Base-by-base conservation (phyloP, 2,329 filamentous ascomycete genomes). In the Scedosporium dehoogii region DNA sequence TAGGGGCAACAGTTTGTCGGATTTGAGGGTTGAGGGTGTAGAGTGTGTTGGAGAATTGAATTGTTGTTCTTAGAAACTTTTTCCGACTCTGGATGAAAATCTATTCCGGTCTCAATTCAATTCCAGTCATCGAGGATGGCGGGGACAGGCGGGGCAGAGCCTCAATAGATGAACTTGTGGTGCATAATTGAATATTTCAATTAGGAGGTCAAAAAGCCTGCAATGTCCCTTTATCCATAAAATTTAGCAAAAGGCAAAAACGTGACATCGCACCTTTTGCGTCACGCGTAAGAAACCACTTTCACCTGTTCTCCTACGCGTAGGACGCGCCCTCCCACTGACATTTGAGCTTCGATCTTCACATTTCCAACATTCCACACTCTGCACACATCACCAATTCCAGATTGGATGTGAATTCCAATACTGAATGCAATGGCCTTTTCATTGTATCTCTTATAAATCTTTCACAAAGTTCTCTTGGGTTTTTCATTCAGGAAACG, bases 1-100 rank as follows among this genome's bases (percentile, higher is more conserved):
- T 63, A 82, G 75, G 70, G 75, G 73, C 67, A 79, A 78, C 78
- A 81, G 76, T 66, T 76, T 80, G 73, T 66, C 61, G 63, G 57
- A 18, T 51, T 53, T 23, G 41, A 5, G 27, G 27, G 41, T 44
- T 42, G 18, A 21, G 55, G 46, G 16, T 57, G 23, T 46, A 25
- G 41, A 60, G 10, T 38, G 57, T 44, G 38, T 65, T 33, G 58
- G 59, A 27, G 29, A 27, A n/a, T 25, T 9, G 18, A 33, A 5
- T 14, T 59, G 14, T 59, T 9, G n/a, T 29, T 48, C 1, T 51
- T 38, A 3, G 46, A 51, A 51, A 18, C 46, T 51, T 18, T 51
- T 48, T 51, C 10, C 33, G 3, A 38, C 33, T 10, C 44, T 6
- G 4, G n/a, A 42, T 25, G 58, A 61, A 55, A 61, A 56, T 61